Evolutionary conservation across 768 basidiomycete genomes (phyloP).

Genomic region (Russula sp.): DNA sequence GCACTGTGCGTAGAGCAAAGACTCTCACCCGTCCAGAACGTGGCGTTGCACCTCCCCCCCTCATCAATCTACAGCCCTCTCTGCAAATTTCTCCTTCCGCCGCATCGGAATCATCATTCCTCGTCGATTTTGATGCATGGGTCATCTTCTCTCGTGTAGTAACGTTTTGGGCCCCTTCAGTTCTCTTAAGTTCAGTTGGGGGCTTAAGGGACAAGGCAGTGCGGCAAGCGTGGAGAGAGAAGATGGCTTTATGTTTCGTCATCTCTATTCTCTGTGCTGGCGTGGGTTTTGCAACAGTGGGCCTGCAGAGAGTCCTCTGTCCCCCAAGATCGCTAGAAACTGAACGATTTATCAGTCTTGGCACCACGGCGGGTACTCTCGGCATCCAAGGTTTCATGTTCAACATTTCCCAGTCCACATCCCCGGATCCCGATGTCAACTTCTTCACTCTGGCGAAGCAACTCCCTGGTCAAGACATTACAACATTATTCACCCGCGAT

Average conservation of each 20-base stretch:
- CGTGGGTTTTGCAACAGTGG: conserved; percentile 91
- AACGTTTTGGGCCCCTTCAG: conserved; percentile 88
- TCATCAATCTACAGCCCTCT: conserved; percentile 75
- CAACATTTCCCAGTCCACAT: conserved; percentile 55
- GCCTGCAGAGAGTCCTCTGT: conserved; percentile 89
- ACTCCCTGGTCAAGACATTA: conserved; percentile 80
- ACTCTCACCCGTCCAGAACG: conserved; percentile 96
- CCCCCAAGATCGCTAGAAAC: conserved; percentile 48
- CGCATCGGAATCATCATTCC: conserved; percentile 33
- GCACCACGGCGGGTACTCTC: conserved; percentile 54
- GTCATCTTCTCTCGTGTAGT: conserved; percentile 67
- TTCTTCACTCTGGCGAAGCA: conserved; percentile 50
- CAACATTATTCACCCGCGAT: conserved; percentile 73
- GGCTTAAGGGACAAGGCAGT: conserved; percentile 74
- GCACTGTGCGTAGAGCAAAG: conserved; percentile 81
- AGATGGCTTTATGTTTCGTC: conserved; percentile 88
- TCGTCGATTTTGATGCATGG: conserved; percentile 57
- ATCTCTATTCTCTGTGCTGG: conserved; percentile 68
- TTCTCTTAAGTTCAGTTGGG: conserved; percentile 65
- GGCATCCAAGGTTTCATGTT: conserved; percentile 72
- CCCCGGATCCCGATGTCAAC: conserved; percentile 43
- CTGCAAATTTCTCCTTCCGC: conserved; percentile 36
- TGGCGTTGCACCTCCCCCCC: conserved; percentile 85
- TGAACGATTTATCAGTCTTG: conserved; percentile 44
- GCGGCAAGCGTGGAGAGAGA: conserved; percentile 96